Evolutionary conservation across 2,329 filamentous ascomycete genomes (phyloP).

Genomic region (Orbilia javanica): DNA sequence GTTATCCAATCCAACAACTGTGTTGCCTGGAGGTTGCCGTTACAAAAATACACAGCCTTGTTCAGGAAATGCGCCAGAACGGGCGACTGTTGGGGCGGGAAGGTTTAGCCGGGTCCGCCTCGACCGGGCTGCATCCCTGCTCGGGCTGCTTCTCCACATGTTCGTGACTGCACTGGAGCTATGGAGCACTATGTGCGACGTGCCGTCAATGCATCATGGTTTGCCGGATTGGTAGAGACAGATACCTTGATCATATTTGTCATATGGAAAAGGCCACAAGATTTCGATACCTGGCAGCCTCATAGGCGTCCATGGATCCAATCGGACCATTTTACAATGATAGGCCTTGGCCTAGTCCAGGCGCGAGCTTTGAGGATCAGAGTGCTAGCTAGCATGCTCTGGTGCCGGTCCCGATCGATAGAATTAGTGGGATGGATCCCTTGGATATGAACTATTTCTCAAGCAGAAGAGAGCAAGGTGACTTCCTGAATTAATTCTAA

Average conservation of each 20-base stretch:
- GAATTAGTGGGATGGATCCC: conserved; percentile 1
- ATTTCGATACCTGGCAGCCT: conserved; percentile 33
- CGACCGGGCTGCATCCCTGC: conserved; percentile 4
- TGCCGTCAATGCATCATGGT: conserved; percentile 43
- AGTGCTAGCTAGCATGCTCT: conserved; percentile 2
- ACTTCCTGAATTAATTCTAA: not conserved
- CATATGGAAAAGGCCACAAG: conserved; percentile 22
- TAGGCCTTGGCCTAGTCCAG: not conserved
- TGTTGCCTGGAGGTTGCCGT: conserved; percentile 36
- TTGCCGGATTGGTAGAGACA: not conserved
- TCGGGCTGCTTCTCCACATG: not conserved
- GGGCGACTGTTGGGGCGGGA: not conserved
- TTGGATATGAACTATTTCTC: conserved; percentile 11
- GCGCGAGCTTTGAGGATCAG: conserved; percentile 11
- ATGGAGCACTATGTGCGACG: not conserved
- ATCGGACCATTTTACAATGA: conserved; percentile 25
- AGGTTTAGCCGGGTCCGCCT: conserved; percentile 48
- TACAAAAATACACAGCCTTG: conserved; percentile 24
- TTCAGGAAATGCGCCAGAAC: conserved; percentile 15
- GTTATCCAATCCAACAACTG: conserved; percentile 23
- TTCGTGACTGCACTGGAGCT: conserved; percentile 8
- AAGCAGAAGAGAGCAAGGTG: not conserved
- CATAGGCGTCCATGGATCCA: conserved; percentile 33
- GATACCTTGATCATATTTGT: conserved; percentile 38
- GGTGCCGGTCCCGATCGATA: not conserved